phyloP scores from a whole-genome alignment of 129 eudicot species.

The Gnaphalium uliginosum region DNA sequence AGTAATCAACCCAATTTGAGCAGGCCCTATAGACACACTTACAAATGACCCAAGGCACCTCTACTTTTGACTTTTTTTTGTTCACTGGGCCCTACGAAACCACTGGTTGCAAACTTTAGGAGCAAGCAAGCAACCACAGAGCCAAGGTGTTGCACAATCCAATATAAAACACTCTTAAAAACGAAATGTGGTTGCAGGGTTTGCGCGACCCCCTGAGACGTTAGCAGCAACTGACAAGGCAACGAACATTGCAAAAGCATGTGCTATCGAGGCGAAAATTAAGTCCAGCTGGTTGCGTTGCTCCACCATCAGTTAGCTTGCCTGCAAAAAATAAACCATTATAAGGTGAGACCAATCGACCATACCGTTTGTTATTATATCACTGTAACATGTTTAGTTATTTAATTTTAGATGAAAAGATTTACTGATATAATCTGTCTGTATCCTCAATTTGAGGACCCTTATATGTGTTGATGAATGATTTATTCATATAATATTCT shows the following conservation, averaged over 20 bases:
- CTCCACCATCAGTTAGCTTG: constrained; percentile 45
- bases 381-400: too few relatives aligned
- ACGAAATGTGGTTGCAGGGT: constrained; percentile 31
- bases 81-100: background rate
- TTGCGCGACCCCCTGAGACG: constrained; percentile 62
- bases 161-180: background rate
- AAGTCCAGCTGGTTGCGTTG: constrained; percentile 54
- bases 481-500: too few relatives aligned
- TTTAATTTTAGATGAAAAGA: too few relatives aligned
- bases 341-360: too few relatives aligned
- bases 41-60: too few relatives aligned
- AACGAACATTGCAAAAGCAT: constrained; percentile 55
- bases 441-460: too few relatives aligned
- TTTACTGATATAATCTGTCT: too few relatives aligned
- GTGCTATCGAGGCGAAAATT: constrained; percentile 48
- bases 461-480: too few relatives aligned
- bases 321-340: constrained; percentile 16
- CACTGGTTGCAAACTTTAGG: constrained; percentile 13
- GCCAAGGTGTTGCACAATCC: constrained; percentile 5
- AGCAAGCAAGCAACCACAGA: constrained; percentile 20
- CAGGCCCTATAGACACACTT: too few relatives aligned
- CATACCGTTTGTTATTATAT: too few relatives aligned
- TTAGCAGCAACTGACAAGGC: constrained; percentile 59
- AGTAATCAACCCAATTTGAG: too few relatives aligned
- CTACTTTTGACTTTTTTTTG: too few relatives aligned